Evolutionary conservation across 371 early-diverging fungal genomes (phyloP), one percentile per base, ranked within the genome.

Genomic region (Mortierella polycephala): DNA sequence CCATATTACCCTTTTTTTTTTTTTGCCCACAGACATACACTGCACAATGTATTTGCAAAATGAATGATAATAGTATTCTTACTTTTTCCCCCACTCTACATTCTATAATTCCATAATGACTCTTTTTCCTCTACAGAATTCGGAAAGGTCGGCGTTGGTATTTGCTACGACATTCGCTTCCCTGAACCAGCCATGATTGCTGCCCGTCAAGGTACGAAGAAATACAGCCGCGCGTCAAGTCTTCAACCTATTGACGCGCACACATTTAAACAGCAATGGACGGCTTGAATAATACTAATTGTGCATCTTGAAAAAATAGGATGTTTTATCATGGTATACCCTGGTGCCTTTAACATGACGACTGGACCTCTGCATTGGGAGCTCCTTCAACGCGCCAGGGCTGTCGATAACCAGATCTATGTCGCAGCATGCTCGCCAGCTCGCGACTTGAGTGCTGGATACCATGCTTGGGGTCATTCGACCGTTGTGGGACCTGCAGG

Each of bases 301-400:
- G 45, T 55, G 20, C 42, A 37, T 44, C 40, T 56, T 56, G 37
- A 41, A 47, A 46, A 23, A 16, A 18, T 56, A 83, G 94, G 96
- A 2, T 95, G 96, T 69, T 81, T 96, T 42, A 94, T 91, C 12
- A 96, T 99, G 98, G 85, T 98, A 41, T 98, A 97, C 74, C 99
- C 98, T n/a, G 95, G 94, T 4, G 98, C 98, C 0, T 98, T 98
- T 83, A 98, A 98, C 81, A 89, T 90, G 86, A 94, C 94, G 7
- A 98, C 98, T 5, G 98, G 98, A 12, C 97, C 98, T 5, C 60
- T 95, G 67, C 94, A 97, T 68, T 99, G 98, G 98, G 98, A 99
- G 75, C 82, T 97, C 44, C 77, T 98, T 58, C 91, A 93, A 74
- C 88, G 98, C 1, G 94, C 96, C 0, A 84, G 97, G 58, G 92